A percentile compares a stretch with the other conserved stretches of the same genome.
Evolutionary conservation across 176 grass and related monocot genomes (phyloP).

Genomic region (Tillandsia fasciculata): DNA sequence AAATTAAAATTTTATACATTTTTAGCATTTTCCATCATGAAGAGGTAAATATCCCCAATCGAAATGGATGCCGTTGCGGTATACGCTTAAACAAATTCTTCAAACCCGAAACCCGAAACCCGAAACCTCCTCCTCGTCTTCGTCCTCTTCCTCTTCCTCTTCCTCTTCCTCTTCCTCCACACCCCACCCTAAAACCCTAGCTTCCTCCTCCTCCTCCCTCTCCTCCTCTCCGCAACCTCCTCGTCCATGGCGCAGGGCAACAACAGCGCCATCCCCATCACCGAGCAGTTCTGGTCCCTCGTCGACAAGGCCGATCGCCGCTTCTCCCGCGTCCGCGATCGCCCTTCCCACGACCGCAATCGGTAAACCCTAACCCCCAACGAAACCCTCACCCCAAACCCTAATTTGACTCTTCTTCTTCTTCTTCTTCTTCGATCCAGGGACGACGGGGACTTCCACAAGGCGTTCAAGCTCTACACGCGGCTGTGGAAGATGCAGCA

Average conservation of each 20-base stretch:
- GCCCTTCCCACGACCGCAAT: constrained; percentile 1
- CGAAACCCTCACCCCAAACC: background rate
- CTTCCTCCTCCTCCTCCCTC: background rate
- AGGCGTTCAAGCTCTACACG: constrained; percentile 20
- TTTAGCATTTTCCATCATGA: too few relatives aligned
- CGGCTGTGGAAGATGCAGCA: constrained; percentile 22
- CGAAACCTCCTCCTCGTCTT: background rate
- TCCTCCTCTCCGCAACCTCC: background rate
- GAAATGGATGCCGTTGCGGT: too few relatives aligned
- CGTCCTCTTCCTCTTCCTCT: background rate
- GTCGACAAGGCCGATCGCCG: constrained; percentile 12
- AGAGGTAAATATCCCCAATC: too few relatives aligned
- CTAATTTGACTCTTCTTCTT: background rate
- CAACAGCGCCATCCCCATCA: background rate
- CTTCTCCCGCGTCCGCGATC: constrained; percentile 16
- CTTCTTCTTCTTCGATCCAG: background rate
- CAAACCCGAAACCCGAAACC: too few relatives aligned
- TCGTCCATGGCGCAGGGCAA: background rate
- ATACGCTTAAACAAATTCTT: too few relatives aligned
- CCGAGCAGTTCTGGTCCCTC: constrained; percentile 1
- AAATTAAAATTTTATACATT: too few relatives aligned
- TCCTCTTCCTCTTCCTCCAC: background rate
- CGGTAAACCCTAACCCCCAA: background rate
- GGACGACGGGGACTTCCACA: constrained; percentile 1
- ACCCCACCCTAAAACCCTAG: background rate